Base-by-base conservation (phyloP, 2,329 filamentous ascomycete species). In the Tolypocladium inflatum region DNA sequence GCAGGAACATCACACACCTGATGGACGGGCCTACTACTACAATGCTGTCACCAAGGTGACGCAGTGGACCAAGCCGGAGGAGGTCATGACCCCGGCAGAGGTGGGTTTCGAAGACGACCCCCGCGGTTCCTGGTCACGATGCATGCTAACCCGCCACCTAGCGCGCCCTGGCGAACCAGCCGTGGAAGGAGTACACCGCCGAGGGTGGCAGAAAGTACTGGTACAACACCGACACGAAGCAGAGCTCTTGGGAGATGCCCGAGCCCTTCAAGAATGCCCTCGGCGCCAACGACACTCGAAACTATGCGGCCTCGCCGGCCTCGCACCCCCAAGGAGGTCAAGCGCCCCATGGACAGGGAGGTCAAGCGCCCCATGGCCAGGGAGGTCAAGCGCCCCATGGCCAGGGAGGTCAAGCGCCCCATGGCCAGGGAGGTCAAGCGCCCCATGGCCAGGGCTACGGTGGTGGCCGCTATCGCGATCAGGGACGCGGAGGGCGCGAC, bases 171-270 rank as follows among this genome's bases (percentile, higher is more conserved):
- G 81, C 88, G 55, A 87, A 87, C 66, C 89, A 94, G 65, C 89
- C 90, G 63, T 99, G 92, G 91, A 94, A 93, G 68, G 91, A 96
- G 73, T 94, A 96, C 69, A 91, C 88, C 33, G 87, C 90, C 26
- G 86, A 91, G 61, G 89, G 90, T 63, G 94, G 93, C 53, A 86
- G 87, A 66, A 90, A 93, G 70, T 99, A 99, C 75, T 99, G 91
- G 89, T 93, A 92, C 73, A 94, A 99, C 73, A 89, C 87, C 39
- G 88, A 95, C 73, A 92, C 90, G 51, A 92, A 93, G 74, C 83
- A 91, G 76, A 97, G 91, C 71, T 91, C 89, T 38, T 99, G 94
- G 94, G 88, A 92, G 68, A 92, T 96, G 82, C 94, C 94, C 58
- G 89, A 91, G 57, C 84, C 77, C 62, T 92, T 92, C 75, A 91